A percentile compares a stretch with the other conserved stretches of the same genome.
Conservation (phyloP, 306 rosid species). For the Dryas octopetala region DNA sequence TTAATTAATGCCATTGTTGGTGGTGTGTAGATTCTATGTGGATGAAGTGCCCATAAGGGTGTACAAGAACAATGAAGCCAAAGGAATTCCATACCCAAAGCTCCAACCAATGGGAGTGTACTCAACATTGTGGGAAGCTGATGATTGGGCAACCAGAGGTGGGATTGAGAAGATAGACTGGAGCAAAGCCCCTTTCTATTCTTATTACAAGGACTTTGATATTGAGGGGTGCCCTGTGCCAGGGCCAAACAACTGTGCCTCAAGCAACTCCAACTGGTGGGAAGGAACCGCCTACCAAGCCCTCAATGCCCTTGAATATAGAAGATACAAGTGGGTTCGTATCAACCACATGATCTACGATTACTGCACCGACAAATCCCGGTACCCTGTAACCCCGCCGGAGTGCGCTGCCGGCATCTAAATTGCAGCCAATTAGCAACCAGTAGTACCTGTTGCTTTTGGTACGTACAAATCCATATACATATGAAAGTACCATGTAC, state of each 20-base stretch:
- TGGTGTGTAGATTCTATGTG: slow-evolving; percentile 58
- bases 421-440: neutral
- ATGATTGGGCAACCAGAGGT: slow-evolving; percentile 95
- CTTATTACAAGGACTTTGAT: slow-evolving; percentile 85
- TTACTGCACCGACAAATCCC: slow-evolving; percentile 75
- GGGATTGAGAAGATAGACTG: slow-evolving; percentile 95
- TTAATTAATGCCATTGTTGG: neutral
- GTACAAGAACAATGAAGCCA: slow-evolving; percentile 80
- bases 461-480: neutral
- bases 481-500: neutral
- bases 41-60: slow-evolving; percentile 80
- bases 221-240: slow-evolving; percentile 85
- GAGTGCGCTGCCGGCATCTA: slow-evolving; percentile 70
- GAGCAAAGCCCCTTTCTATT: slow-evolving; percentile 80
- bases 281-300: slow-evolving; percentile 58
- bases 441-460: neutral
- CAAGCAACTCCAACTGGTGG: slow-evolving; percentile 81
- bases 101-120: slow-evolving; percentile 81
- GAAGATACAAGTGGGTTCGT: slow-evolving; percentile 86
- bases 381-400: slow-evolving; percentile 60
- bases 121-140: slow-evolving; percentile 93
- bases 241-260: slow-evolving; percentile 58
- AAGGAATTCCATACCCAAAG: slow-evolving; percentile 67
- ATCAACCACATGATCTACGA: slow-evolving; percentile 80
- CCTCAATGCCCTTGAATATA: slow-evolving; percentile 51